Base-by-base conservation (phyloP, 805 yeast species). In the Scheffersomyces stipitis region DNA sequence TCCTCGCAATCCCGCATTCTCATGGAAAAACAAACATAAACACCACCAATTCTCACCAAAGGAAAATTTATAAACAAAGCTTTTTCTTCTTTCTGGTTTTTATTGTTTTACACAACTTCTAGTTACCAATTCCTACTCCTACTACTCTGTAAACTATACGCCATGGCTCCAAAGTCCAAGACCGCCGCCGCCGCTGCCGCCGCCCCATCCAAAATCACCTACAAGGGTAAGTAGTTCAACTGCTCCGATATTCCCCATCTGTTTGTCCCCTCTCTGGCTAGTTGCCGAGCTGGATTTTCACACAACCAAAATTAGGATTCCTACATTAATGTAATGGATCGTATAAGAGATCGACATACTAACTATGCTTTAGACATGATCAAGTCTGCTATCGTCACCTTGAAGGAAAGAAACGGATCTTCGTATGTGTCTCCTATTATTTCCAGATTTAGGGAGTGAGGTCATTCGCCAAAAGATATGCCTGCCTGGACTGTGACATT, bases 321-420 rank as follows among this genome's bases (percentile, higher is more conserved):
- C 16, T 10, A 10, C 31, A 17, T n/a, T n/a, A n/a, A n/a, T n/a
- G n/a, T n/a, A n/a, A n/a, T n/a, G n/a, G n/a, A n/a, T n/a, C n/a
- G n/a, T n/a, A n/a, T n/a, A n/a, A n/a, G n/a, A 20, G 24, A 7
- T 20, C 24, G 7, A 7, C 9, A 17, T 33, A 44, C 54, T 52
- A 37, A 49, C 59, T 18, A 26, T 20, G 9, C 30, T 35, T 27
- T 33, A 76, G 85, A 80, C 42, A 73, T 80, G 78, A 78, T 80
- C 59, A 72, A 71, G 54, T 78, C 83, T 42, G 95, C 91, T 34
- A 71, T 87, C 46, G 56, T 71, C 27, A 71, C 83, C 33, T 74
- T 87, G 54, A 83, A 84, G 53, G 90, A 85, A 56, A 81, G 95
- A 66, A 83, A 76, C 44, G 96, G 96, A 38, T 79, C 88, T 31